These are phyloP conservation scores for Carallia pectinifolia DNA, from an alignment of 345 rosid species.

Conservation along the genomic window DNA sequence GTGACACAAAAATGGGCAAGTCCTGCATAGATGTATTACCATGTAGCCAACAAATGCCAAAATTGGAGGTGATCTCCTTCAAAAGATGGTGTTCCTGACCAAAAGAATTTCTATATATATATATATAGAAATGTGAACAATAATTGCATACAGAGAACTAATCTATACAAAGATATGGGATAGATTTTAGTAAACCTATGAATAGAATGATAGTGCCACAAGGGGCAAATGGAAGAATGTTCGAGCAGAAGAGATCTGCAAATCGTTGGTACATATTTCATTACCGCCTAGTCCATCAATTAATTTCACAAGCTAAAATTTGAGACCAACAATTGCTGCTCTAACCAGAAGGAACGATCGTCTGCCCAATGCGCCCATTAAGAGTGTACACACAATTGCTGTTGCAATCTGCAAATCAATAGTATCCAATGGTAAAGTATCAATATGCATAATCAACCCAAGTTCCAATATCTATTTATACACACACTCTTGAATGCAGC, in stretches of 20 bases:
- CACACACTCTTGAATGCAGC: constrained; percentile 38
- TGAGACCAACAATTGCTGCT: neutral
- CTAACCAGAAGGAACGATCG: constrained; percentile 54
- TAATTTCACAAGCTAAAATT: too few species aligned
- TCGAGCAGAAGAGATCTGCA: constrained; percentile 40
- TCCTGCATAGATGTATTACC: constrained; percentile 19
- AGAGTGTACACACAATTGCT: constrained; percentile 24
- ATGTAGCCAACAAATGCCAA: constrained; percentile 27
- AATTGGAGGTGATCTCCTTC: constrained; percentile 21
- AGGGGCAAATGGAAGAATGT: constrained; percentile 34
- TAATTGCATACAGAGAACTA: too few species aligned
- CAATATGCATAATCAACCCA: too few species aligned
- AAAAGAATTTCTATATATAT: neutral
- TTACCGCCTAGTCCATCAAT: too few species aligned
- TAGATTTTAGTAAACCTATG: constrained; percentile 36
- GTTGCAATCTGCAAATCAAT: constrained; percentile 30
- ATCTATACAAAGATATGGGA: neutral
- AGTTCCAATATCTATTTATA: too few species aligned
- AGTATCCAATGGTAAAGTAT: too few species aligned
- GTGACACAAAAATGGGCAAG: too few species aligned
- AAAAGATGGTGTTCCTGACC: constrained; percentile 22
- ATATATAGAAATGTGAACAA: neutral
- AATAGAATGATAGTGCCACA: constrained; percentile 43
- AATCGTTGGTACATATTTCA: neutral
- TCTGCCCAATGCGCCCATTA: constrained; percentile 54